Conservation (phyloP, 1,284 basidiomycete genomes). For the Sporisorium sorghi region DNA sequence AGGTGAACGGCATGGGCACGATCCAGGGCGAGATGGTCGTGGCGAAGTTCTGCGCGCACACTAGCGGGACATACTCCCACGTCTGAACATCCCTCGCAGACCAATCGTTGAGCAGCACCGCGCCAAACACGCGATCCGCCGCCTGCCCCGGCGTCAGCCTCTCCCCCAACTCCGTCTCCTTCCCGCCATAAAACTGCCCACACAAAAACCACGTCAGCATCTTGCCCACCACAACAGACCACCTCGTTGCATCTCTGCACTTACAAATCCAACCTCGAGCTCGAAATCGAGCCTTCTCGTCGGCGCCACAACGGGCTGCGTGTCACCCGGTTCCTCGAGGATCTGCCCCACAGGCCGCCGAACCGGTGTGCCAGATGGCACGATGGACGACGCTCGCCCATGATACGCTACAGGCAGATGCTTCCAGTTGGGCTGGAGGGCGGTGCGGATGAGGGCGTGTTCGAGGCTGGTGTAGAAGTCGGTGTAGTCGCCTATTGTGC, state of each 20-base stretch:
- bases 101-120: slow-evolving; percentile 60
- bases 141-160: slow-evolving; percentile 38
- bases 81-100: slow-evolving; percentile 52
- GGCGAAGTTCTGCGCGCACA: slow-evolving; percentile 52
- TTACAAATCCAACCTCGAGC: slow-evolving; percentile 55
- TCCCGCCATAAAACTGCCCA: slow-evolving; percentile 41
- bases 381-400: slow-evolving; percentile 45
- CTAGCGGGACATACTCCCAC: slow-evolving; percentile 53
- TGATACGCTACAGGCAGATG: slow-evolving; percentile 58
- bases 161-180: slow-evolving; percentile 33
- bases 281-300: slow-evolving; percentile 54
- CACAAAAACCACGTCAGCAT: neutral
- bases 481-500: slow-evolving; percentile 52
- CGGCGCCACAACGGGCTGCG: slow-evolving; percentile 31
- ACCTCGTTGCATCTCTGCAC: neutral
- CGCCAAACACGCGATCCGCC: slow-evolving; percentile 48
- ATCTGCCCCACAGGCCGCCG: slow-evolving; percentile 50
- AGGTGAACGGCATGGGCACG: slow-evolving; percentile 28
- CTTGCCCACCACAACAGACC: neutral
- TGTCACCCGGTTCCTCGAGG: slow-evolving; percentile 19
- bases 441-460: slow-evolving; percentile 45
- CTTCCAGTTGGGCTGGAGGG: slow-evolving; percentile 36
- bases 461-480: slow-evolving; percentile 56
- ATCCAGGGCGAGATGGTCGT: slow-evolving; percentile 53
- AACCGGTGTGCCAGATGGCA: slow-evolving; percentile 30